Evolutionary conservation across 441 rosid species (phyloP).

Genomic region (Raphanus hybrid): DNA sequence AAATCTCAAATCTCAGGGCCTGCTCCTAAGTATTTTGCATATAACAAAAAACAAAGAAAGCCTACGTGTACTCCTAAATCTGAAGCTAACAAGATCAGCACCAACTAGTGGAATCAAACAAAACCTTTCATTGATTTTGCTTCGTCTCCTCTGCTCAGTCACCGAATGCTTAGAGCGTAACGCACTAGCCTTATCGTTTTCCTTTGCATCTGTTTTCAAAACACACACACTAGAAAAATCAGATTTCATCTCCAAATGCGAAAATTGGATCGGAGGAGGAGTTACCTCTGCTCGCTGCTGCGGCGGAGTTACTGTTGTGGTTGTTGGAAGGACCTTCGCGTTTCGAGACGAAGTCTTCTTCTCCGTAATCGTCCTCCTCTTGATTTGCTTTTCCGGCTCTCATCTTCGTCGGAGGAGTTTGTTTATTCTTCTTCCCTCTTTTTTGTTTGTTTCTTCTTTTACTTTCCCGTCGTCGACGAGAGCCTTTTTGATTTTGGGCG

Average conservation of each 20-base stretch:
- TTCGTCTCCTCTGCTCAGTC: constrained; percentile 72
- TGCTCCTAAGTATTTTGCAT: no score
- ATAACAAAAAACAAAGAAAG: no score
- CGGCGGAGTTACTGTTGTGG: constrained; percentile 43
- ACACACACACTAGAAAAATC: constrained; percentile 10
- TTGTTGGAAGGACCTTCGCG: constrained; percentile 59
- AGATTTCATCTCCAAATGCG: constrained; percentile 7
- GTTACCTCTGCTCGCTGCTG: constrained; percentile 32
- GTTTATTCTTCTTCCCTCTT: background rate
- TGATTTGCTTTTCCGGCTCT: constrained; percentile 71
- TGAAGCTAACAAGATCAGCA: no score
- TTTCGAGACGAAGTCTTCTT: constrained; percentile 70
- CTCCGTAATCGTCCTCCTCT: constrained; percentile 82
- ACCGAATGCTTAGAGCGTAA: constrained; percentile 76
- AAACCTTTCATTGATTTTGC: constrained; percentile 77
- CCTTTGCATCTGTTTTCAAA: constrained; percentile 64
- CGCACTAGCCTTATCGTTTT: constrained; percentile 67
- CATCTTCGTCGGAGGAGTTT: constrained; percentile 48
- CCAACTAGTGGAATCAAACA: background rate
- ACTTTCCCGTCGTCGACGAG: constrained; percentile 35
- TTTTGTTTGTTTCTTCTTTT: background rate
- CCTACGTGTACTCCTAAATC: no score
- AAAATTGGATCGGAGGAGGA: constrained; percentile 48
- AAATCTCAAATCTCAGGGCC: no score
- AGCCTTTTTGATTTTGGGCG: constrained; percentile 11